phyloP scores from a whole-genome alignment of 163 green algal genomes.

The Scenedesmus sp. region DNA sequence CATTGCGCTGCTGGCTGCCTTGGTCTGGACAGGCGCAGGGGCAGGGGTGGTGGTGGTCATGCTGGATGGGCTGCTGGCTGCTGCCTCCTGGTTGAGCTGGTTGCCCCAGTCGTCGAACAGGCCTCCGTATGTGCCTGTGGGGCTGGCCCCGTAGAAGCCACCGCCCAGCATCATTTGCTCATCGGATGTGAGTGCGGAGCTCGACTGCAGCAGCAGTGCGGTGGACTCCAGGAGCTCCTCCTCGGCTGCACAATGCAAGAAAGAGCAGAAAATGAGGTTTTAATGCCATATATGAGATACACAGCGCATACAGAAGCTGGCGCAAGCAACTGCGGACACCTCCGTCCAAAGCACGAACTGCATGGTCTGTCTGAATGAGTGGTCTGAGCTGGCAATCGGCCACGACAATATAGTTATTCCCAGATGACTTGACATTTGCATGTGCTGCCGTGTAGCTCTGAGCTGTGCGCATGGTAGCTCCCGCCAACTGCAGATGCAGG shows the following conservation, averaged over 20 bases:
- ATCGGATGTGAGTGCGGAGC: slow-evolving; percentile 11
- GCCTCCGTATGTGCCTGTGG: slow-evolving; percentile 22
- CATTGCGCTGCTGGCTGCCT: background rate
- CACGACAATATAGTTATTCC: background rate
- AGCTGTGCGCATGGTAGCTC: background rate
- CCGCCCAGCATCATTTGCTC: slow-evolving; percentile 34
- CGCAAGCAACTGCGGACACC: background rate
- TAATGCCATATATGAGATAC: background rate
- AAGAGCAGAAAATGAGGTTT: background rate
- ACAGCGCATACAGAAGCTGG: background rate
- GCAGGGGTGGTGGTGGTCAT: background rate
- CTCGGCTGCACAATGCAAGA: background rate
- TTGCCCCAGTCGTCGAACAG: slow-evolving; percentile 17
- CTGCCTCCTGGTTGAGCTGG: background rate
- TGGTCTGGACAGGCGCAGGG: background rate
- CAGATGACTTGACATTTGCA: background rate
- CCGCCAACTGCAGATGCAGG: background rate
- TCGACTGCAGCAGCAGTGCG: background rate
- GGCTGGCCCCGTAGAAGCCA: slow-evolving; percentile 11
- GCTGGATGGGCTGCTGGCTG: background rate
- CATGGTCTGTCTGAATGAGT: background rate
- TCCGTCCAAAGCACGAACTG: background rate
- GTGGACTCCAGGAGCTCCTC: slow-evolving; percentile 25
- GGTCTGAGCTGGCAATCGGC: background rate
- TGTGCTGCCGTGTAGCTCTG: background rate